These are phyloP conservation scores for Neolentinus lepideus DNA, from an alignment of 1,284 basidiomycete genomes.

Conservation along the genomic window DNA sequence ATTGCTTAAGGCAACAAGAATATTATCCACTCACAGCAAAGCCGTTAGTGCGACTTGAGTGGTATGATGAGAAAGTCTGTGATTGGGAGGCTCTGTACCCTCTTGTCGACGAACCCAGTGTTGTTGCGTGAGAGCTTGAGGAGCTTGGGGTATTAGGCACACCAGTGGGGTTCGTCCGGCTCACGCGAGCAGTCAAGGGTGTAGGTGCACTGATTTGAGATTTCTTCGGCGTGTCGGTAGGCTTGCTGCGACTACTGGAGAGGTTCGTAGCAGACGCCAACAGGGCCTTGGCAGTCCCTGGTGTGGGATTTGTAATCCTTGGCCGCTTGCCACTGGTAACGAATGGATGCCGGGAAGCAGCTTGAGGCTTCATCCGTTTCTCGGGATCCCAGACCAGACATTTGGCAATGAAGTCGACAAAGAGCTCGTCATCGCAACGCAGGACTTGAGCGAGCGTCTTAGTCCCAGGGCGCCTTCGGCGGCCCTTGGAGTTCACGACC, in stretches of 20 bases:
- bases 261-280: slow-evolving; percentile 41
- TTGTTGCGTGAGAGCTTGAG: slow-evolving; percentile 26
- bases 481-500: slow-evolving; percentile 95
- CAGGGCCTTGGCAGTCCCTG: slow-evolving; percentile 40
- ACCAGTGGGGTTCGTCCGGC: slow-evolving; percentile 45
- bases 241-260: slow-evolving; percentile 43
- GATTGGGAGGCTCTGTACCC: slow-evolving; percentile 33
- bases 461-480: slow-evolving; percentile 83
- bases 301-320: slow-evolving; percentile 38
- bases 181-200: slow-evolving; percentile 67
- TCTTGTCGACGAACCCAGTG: slow-evolving; percentile 27
- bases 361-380: slow-evolving; percentile 88
- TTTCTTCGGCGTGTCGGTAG: slow-evolving; percentile 77
- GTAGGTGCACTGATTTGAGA: slow-evolving; percentile 81
- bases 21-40: slow-evolving; percentile 15
- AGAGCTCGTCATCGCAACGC: slow-evolving; percentile 83
- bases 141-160: slow-evolving; percentile 54
- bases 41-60: slow-evolving; percentile 33
- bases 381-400: slow-evolving; percentile 99
- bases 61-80: slow-evolving; percentile 31
- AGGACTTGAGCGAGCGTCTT: slow-evolving; percentile 88
- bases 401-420: slow-evolving; percentile 90
- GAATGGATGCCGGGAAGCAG: slow-evolving; percentile 90
- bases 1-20: not conserved
- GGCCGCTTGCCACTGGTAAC: slow-evolving; percentile 58